Percentiles rank a stretch among this genome's conserved stretches.
Conservation (phyloP, 305 asterid genomes). For the Rubia peregrina region DNA sequence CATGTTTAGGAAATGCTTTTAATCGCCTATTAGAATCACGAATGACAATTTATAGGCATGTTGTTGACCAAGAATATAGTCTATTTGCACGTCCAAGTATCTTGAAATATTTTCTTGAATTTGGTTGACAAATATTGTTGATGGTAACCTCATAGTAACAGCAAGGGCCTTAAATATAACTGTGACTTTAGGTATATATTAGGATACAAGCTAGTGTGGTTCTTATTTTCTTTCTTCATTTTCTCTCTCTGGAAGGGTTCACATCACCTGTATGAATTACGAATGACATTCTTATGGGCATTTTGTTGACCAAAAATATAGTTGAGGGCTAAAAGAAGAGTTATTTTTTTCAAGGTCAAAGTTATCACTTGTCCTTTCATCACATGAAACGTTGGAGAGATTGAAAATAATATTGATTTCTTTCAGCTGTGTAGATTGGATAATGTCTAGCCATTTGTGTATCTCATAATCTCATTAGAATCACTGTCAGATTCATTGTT, state of each 20-base stretch:
- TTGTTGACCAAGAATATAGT: neutral
- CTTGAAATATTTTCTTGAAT: neutral
- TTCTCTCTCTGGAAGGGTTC: neutral
- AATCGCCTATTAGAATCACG: neutral
- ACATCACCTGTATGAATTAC: neutral
- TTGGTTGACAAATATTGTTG: neutral
- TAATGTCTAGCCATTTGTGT: neutral
- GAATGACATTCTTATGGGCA: neutral
- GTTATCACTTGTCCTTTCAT: neutral
- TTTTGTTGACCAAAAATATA: neutral
- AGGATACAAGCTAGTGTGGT: neutral
- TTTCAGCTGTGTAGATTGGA: neutral
- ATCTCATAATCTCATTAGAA: neutral
- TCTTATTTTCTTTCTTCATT: neutral
- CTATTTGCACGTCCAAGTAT: neutral
- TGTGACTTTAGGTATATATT: neutral
- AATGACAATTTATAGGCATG: neutral
- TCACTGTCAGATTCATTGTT: neutral
- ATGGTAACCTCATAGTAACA: neutral
- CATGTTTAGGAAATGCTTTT: neutral
- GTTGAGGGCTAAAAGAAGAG: neutral
- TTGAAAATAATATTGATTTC: neutral
- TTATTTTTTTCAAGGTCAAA: neutral
- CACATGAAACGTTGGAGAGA: neutral
- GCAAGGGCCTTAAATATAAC: neutral